Conservation (phyloP, 306 rosid genomes). For the Senna siamea region DNA sequence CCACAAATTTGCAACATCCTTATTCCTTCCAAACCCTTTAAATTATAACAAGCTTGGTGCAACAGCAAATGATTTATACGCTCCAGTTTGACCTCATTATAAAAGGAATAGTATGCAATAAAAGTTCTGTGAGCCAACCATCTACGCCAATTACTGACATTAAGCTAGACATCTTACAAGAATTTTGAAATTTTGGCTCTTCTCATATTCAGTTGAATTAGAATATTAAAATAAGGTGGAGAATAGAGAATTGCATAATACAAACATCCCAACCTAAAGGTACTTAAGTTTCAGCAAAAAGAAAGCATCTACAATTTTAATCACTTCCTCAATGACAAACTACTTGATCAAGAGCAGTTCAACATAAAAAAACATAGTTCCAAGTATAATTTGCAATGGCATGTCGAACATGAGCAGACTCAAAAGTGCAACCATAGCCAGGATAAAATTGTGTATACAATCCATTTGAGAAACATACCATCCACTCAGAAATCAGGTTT, state of each 20-base stretch:
- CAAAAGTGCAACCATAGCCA: slow-evolving; percentile 26
- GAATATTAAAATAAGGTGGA: slow-evolving; percentile 12
- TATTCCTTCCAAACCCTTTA: too few relatives aligned
- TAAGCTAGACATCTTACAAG: too few relatives aligned
- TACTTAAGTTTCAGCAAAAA: slow-evolving; percentile 9
- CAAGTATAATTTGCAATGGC: neutral
- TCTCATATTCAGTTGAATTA: slow-evolving; percentile 12
- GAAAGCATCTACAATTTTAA: slow-evolving; percentile 6
- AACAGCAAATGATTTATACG: too few relatives aligned
- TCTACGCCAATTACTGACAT: too few relatives aligned
- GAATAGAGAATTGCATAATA: neutral
- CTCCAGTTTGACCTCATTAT: too few relatives aligned
- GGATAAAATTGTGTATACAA: slow-evolving; percentile 30
- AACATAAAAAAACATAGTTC: neutral
- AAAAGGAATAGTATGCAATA: too few relatives aligned
- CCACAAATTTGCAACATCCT: too few relatives aligned
- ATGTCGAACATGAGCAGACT: slow-evolving; percentile 15
- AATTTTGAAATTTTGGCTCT: too few relatives aligned
- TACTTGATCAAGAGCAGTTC: neutral
- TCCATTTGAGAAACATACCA: slow-evolving; percentile 55
- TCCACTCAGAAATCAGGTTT: slow-evolving; percentile 88
- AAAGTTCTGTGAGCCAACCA: too few relatives aligned
- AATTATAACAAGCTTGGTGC: too few relatives aligned
- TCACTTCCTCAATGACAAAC: neutral
- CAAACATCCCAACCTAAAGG: slow-evolving; percentile 7